Percentiles rank a stretch among this genome's conserved stretches.
phyloP scores from a whole-genome alignment of 371 early-diverging fungal genomes.

The Phascolomyces articulosus region DNA sequence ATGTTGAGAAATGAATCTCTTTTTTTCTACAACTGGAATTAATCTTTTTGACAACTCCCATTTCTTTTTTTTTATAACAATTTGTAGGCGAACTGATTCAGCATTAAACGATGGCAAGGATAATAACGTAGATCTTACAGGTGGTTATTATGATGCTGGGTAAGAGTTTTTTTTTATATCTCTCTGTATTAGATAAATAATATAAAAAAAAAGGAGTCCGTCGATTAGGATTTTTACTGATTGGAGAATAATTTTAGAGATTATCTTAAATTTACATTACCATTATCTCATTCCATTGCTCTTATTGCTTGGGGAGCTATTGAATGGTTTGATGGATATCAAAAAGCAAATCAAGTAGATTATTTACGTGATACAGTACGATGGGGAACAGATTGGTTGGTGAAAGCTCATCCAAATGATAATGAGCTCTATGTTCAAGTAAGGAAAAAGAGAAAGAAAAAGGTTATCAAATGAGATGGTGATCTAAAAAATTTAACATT shows the following conservation, averaged over 20 bases:
- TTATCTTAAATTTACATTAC: conserved; percentile 66
- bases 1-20: too few species aligned
- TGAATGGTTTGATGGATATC: conserved; percentile 62
- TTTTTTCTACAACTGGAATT: too few species aligned
- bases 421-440: conserved; percentile 32
- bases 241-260: too few species aligned
- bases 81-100: conserved; percentile 51
- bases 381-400: conserved; percentile 71
- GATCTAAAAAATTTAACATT: background rate
- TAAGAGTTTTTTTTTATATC: background rate
- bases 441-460: background rate
- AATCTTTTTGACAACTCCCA: too few species aligned
- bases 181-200: too few species aligned
- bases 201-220: too few species aligned
- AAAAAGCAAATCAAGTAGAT: conserved; percentile 48
- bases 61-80: background rate
- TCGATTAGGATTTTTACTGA: too few species aligned
- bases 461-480: background rate
- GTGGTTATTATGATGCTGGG: conserved; percentile 50
- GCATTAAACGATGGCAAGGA: conserved; percentile 53
- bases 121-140: conserved; percentile 44
- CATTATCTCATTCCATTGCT: conserved; percentile 56
- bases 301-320: conserved; percentile 61
- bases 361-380: conserved; percentile 55
- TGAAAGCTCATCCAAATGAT: conserved; percentile 52